Evolutionary conservation across 179 eudicot species (phyloP).

Genomic region (Carnegiea gigantea): DNA sequence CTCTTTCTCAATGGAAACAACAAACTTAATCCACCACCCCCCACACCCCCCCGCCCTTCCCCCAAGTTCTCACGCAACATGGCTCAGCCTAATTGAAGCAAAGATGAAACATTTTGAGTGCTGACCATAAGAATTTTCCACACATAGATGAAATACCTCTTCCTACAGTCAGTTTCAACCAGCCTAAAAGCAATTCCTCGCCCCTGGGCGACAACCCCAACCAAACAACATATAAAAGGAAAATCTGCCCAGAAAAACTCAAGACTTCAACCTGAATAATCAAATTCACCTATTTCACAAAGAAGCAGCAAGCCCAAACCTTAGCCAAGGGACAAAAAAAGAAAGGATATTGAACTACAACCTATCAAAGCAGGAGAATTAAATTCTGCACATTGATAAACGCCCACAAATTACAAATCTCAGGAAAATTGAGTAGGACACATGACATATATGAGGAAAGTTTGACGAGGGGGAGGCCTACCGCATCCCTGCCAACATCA

Average conservation of each 20-base stretch:
- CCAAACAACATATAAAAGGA: not conserved
- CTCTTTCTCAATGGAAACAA: not conserved
- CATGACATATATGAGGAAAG: slow-evolving; percentile 3
- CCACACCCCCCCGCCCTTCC: not conserved
- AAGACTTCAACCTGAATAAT: not conserved
- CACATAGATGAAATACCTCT: not conserved
- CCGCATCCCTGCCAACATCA: slow-evolving; percentile 32
- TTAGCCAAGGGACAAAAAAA: not conserved
- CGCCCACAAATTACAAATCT: too few relatives aligned
- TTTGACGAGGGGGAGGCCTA: slow-evolving; percentile 17
- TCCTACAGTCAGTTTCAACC: too few relatives aligned
- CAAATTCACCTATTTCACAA: not conserved
- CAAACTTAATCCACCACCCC: too few relatives aligned
- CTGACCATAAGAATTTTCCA: not conserved
- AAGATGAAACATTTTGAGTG: not conserved
- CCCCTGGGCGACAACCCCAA: not conserved
- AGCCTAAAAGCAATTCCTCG: not conserved
- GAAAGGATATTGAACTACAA: not conserved
- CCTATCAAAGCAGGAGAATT: not conserved
- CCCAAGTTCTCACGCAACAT: not conserved
- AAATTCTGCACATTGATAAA: not conserved
- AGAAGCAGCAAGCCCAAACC: not conserved
- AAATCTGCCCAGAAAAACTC: not conserved
- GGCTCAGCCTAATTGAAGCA: not conserved
- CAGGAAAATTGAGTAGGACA: not conserved